Percentiles rank a stretch among this genome's conserved stretches.
phyloP scores from a whole-genome alignment of 2,329 filamentous ascomycete genomes.

The Calycina herbarum region DNA sequence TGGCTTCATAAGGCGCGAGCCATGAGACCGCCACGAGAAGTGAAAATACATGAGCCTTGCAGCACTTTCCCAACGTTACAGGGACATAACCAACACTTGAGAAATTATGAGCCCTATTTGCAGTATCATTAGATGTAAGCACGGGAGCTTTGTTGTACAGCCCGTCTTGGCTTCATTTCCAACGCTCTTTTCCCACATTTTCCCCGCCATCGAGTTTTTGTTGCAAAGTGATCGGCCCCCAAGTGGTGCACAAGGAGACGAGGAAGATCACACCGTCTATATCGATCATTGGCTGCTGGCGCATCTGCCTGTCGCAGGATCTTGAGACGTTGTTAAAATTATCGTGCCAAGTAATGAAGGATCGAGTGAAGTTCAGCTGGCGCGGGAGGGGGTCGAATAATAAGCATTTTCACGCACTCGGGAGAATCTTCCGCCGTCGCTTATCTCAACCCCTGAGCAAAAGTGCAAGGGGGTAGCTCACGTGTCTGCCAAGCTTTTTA shows the following conservation, averaged over 20 bases:
- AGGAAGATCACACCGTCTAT: neutral
- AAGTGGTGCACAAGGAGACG: neutral
- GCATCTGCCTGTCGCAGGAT: conserved; percentile 1
- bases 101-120: neutral
- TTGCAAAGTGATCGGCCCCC: neutral
- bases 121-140: neutral
- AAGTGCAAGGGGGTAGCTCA: too few relatives aligned
- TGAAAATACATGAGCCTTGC: neutral
- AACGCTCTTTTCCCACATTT: neutral
- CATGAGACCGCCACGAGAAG: conserved; percentile 4
- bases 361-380: neutral
- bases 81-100: neutral
- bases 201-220: neutral
- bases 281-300: neutral
- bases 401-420: neutral
- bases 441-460: neutral
- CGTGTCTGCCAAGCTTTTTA: neutral
- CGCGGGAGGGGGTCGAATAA: neutral
- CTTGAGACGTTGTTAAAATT: neutral
- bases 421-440: neutral
- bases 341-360: conserved; percentile 2
- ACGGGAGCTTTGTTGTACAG: neutral
- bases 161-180: neutral
- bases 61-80: neutral
- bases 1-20: neutral